These are phyloP conservation scores for Suhomyces sp. DNA, from an alignment of 805 yeast genomes.

Conservation along the genomic window DNA sequence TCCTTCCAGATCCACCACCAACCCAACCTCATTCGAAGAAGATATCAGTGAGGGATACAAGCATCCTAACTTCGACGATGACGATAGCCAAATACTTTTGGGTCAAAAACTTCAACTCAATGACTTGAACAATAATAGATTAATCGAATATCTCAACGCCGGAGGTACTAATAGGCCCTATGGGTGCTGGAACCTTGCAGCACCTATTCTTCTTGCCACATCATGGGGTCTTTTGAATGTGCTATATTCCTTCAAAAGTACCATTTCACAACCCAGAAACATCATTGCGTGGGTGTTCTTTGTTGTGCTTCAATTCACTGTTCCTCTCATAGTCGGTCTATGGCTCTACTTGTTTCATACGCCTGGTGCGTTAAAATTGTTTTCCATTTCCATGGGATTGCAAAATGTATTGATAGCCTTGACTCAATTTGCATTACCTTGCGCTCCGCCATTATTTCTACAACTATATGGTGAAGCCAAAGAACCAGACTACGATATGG, in stretches of 20 bases:
- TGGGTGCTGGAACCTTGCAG: constrained; percentile 24
- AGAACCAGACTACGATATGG: constrained; percentile 57
- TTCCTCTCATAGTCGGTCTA: constrained; percentile 60
- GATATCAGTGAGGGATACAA: no score
- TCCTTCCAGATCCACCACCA: background rate
- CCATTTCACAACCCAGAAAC: constrained; percentile 47
- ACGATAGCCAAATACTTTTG: background rate
- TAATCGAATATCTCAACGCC: background rate
- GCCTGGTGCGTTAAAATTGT: constrained; percentile 57
- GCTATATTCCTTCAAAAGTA: constrained; percentile 40
- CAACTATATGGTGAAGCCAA: constrained; percentile 59
- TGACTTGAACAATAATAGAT: constrained; percentile 4
- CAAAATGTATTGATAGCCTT: constrained; percentile 59
- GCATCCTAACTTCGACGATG: constrained; percentile 2
- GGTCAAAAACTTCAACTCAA: background rate
- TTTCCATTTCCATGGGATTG: constrained; percentile 51
- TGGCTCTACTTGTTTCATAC: constrained; percentile 68
- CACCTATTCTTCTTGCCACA: constrained; percentile 41
- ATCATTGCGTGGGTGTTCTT: constrained; percentile 60
- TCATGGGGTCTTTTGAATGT: constrained; percentile 54
- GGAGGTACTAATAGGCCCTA: constrained; percentile 13
- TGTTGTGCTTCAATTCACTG: constrained; percentile 60
- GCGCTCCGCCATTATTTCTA: constrained; percentile 74
- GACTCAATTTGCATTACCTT: constrained; percentile 63
- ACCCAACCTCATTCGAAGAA: no score